Evolutionary conservation across 2,329 filamentous ascomycete species (phyloP).

Genomic region (Pyrenophora graminea): DNA sequence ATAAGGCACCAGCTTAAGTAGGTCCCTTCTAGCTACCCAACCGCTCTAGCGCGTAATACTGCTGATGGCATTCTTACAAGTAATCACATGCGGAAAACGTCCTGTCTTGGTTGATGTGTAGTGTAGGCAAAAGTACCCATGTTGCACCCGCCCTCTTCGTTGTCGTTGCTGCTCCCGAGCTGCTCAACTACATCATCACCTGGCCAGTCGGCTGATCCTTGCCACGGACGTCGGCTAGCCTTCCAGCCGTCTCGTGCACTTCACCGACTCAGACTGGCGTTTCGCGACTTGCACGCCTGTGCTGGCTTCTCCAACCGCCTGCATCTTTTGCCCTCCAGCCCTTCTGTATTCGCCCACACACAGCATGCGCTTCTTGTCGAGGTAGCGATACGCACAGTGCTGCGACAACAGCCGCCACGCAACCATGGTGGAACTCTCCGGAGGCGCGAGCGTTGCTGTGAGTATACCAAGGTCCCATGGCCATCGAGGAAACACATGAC

Average conservation of each 20-base stretch:
- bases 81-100: too few species aligned
- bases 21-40: too few species aligned
- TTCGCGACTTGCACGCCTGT: slow-evolving; percentile 11
- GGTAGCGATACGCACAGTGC: slow-evolving; percentile 37
- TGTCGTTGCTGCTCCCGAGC: slow-evolving; percentile 1
- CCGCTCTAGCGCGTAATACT: slow-evolving; percentile 1
- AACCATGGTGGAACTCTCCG: slow-evolving; percentile 49
- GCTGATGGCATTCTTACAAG: slow-evolving; percentile 1
- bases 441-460: slow-evolving; percentile 49
- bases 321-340: not conserved
- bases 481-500: not conserved
- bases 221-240: slow-evolving; percentile 31
- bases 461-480: slow-evolving; percentile 16
- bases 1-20: not conserved
- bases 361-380: slow-evolving; percentile 35
- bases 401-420: slow-evolving; percentile 18
- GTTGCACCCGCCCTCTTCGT: not conserved
- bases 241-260: slow-evolving; percentile 33
- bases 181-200: slow-evolving; percentile 34
- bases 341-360: slow-evolving; percentile 3
- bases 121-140: too few species aligned
- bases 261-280: slow-evolving; percentile 35
- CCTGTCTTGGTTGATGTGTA: too few species aligned
- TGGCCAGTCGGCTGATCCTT: slow-evolving; percentile 32
- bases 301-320: not conserved